These are phyloP conservation scores for Glebionis coronaria DNA, from an alignment of 129 eudicot genomes.

Conservation along the genomic window DNA sequence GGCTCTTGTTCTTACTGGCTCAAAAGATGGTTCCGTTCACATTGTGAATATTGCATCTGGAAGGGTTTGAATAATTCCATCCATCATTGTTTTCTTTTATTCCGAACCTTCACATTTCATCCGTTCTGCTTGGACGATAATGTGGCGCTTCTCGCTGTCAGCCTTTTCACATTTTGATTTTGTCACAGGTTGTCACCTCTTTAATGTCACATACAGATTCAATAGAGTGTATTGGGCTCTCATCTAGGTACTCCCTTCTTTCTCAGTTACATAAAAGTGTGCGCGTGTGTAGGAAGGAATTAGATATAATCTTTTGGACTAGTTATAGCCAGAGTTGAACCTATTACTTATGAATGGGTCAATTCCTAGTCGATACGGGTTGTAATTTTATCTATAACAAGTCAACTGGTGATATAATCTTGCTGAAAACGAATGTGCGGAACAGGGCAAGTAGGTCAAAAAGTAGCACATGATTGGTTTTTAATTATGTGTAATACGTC, in stretches of 20 bases:
- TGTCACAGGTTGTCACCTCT: constrained; percentile 71
- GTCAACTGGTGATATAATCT: too few species aligned
- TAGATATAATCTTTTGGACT: too few species aligned
- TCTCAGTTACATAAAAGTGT: background rate
- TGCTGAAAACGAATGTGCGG: too few species aligned
- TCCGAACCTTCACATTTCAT: background rate
- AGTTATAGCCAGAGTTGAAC: too few species aligned
- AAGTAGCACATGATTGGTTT: too few species aligned
- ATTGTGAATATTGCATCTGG: constrained; percentile 73
- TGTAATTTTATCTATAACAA: too few species aligned
- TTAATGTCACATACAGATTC: constrained; percentile 71
- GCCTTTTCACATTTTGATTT: background rate
- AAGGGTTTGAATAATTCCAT: constrained; percentile 43
- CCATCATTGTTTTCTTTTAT: background rate
- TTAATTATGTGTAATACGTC: too few species aligned
- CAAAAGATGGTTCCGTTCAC: constrained; percentile 73
- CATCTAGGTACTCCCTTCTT: constrained; percentile 45
- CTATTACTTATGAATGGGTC: too few species aligned
- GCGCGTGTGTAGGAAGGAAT: too few species aligned
- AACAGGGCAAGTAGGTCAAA: too few species aligned
- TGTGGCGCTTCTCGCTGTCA: constrained; percentile 1
- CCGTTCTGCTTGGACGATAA: background rate
- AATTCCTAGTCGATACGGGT: too few species aligned
- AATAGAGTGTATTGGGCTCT: constrained; percentile 68
- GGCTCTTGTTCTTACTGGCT: constrained; percentile 76